Evolutionary conservation across 495 filamentous ascomycete genomes (phyloP).

Genomic region (Tetracladium marchalianum): DNA sequence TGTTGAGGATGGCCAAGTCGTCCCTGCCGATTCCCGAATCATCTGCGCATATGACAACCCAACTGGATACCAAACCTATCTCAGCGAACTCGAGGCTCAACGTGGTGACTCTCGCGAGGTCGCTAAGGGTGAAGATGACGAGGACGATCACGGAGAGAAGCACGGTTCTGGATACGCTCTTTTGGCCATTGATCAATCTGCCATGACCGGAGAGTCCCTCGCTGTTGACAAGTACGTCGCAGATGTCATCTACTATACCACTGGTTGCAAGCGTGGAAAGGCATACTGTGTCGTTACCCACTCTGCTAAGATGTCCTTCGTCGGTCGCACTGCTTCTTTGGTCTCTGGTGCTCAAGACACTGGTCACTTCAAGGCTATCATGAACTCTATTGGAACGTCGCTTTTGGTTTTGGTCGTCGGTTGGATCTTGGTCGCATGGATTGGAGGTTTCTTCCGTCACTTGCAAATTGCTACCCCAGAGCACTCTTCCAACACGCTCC

Average conservation of each 20-base stretch:
- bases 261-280: slow-evolving; percentile 71
- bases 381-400: slow-evolving; percentile 64
- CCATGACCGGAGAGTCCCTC: slow-evolving; percentile 70
- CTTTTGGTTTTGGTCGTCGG: slow-evolving; percentile 63
- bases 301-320: slow-evolving; percentile 58
- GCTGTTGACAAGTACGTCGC: slow-evolving; percentile 70
- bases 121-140: slow-evolving; percentile 47
- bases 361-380: slow-evolving; percentile 76
- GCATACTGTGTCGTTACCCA: slow-evolving; percentile 56
- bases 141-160: slow-evolving; percentile 39
- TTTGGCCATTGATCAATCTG: slow-evolving; percentile 61
- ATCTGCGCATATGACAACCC: slow-evolving; percentile 69
- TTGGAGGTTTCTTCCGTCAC: slow-evolving; percentile 68
- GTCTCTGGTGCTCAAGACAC: slow-evolving; percentile 61
- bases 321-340: slow-evolving; percentile 60
- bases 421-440: slow-evolving; percentile 63
- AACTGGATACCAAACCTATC: slow-evolving; percentile 61
- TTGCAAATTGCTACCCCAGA: slow-evolving; percentile 56
- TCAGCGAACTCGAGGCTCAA: slow-evolving; percentile 44
- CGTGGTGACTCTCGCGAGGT: slow-evolving; percentile 37
- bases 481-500: slow-evolving; percentile 40
- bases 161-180: slow-evolving; percentile 51
- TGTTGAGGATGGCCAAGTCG: slow-evolving; percentile 65
- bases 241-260: slow-evolving; percentile 64
- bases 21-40: slow-evolving; percentile 64